Conservation (phyloP, 2,329 filamentous ascomycete genomes). For the Colletotrichum zoysiae region DNA sequence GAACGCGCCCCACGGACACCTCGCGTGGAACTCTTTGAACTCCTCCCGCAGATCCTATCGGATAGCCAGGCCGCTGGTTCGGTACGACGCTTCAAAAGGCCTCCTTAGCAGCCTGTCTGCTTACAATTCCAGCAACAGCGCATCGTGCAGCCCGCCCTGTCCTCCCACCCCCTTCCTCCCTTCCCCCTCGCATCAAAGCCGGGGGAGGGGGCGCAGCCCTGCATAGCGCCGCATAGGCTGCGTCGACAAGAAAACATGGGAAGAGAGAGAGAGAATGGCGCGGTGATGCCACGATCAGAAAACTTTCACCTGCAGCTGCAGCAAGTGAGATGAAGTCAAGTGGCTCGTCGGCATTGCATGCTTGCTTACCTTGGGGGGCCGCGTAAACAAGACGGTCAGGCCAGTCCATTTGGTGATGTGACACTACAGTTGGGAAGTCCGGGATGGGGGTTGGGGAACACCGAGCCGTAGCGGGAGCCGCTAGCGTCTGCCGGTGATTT, state of each 20-base stretch:
- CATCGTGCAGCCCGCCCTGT: constrained; percentile 11
- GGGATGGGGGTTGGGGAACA: constrained; percentile 41
- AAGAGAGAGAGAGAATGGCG: neutral
- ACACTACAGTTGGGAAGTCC: constrained; percentile 10
- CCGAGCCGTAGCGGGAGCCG: constrained; percentile 29
- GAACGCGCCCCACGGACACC: constrained; percentile 22
- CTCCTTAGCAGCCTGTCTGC: neutral
- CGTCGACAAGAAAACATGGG: constrained; percentile 14
- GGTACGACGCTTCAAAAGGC: neutral
- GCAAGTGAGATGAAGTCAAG: constrained; percentile 7
- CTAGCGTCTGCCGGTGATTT: constrained; percentile 32
- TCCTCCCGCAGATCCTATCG: constrained; percentile 24
- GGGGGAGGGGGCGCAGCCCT: constrained; percentile 26
- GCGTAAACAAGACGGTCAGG: neutral
- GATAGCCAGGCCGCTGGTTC: constrained; percentile 24
- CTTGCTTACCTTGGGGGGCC: constrained; percentile 14
- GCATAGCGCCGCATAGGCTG: constrained; percentile 15
- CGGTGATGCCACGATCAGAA: neutral
- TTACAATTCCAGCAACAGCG: neutral
- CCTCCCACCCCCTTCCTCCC: neutral
- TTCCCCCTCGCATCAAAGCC: neutral
- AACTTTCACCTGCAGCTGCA: constrained; percentile 10
- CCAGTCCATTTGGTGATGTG: neutral
- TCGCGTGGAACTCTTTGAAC: constrained; percentile 29
- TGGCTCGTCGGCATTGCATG: constrained; percentile 28